Evolutionary conservation across 192 early-diverging fungal genomes (phyloP).

Genomic region (Coemansia sp.): DNA sequence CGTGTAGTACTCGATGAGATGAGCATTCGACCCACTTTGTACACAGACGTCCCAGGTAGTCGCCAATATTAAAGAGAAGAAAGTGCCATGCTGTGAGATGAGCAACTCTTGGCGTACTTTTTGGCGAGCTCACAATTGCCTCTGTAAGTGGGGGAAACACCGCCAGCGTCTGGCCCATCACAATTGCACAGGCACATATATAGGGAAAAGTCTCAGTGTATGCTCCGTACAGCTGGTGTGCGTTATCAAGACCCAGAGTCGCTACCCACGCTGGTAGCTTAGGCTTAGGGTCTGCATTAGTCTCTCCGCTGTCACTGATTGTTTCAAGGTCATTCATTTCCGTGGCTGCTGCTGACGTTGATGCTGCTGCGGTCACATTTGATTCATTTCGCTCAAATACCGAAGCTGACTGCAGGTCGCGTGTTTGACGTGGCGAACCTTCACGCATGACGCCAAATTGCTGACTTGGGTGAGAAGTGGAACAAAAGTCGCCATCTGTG

Average conservation of each 20-base stretch:
- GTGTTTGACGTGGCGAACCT: conserved; percentile 28
- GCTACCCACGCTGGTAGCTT: conserved; percentile 15
- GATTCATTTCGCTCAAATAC: conserved; percentile 1
- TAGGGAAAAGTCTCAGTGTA: conserved; percentile 23
- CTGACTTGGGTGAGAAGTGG: not conserved
- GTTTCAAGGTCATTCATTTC: conserved; percentile 3
- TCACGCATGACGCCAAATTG: conserved; percentile 17
- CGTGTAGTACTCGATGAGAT: conserved; percentile 32
- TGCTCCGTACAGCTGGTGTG: conserved; percentile 20
- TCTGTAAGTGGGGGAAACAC: conserved; percentile 76
- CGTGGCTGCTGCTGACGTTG: not conserved
- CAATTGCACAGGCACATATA: conserved; percentile 47
- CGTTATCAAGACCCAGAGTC: conserved; percentile 24
- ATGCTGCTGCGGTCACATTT: not conserved
- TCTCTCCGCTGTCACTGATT: not conserved
- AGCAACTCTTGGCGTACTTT: conserved; percentile 14
- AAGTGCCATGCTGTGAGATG: conserved; percentile 67
- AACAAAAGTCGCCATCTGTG: not conserved
- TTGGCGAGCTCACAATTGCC: conserved; percentile 53
- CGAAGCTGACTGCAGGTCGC: conserved; percentile 3
- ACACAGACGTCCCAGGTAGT: conserved; percentile 64
- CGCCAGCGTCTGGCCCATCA: conserved; percentile 65
- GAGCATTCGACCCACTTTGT: conserved; percentile 44
- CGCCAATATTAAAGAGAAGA: conserved; percentile 69
- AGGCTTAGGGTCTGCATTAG: not conserved